phyloP scores from a whole-genome alignment of 1,139 yeast genomes.

The Meyerozyma athensensis region DNA sequence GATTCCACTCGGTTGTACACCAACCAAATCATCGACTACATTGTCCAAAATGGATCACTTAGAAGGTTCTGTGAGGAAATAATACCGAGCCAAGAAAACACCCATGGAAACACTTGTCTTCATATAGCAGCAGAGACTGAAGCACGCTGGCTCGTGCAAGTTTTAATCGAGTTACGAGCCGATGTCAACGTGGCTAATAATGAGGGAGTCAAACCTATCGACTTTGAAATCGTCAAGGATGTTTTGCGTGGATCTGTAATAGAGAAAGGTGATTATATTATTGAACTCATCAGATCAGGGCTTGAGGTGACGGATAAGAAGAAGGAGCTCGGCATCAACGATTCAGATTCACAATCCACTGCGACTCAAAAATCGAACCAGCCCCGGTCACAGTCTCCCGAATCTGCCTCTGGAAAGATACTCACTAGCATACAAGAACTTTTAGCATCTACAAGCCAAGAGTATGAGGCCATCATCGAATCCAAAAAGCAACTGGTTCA shows the following conservation, averaged over 20 bases:
- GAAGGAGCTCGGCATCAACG: constrained; percentile 3
- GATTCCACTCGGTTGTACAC: constrained; percentile 1
- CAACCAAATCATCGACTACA: background rate
- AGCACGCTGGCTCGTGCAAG: constrained; percentile 72
- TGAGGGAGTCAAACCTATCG: constrained; percentile 79
- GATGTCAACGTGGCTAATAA: constrained; percentile 74
- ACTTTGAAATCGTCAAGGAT: constrained; percentile 70
- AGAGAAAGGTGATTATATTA: constrained; percentile 13
- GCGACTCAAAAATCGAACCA: background rate
- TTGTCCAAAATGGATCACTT: background rate
- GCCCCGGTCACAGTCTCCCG: background rate
- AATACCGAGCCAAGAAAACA: constrained; percentile 48
- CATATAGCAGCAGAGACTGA: constrained; percentile 91
- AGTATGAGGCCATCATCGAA: constrained; percentile 36
- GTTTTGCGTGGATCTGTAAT: constrained; percentile 46
- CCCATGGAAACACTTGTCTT: constrained; percentile 80
- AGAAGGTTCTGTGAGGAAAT: constrained; percentile 1
- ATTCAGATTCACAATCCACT: background rate
- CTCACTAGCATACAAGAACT: constrained; percentile 41
- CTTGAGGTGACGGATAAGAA: constrained; percentile 5
- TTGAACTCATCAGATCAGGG: constrained; percentile 9
- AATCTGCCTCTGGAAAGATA: constrained; percentile 25
- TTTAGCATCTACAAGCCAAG: constrained; percentile 33
- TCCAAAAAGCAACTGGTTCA: constrained; percentile 35
- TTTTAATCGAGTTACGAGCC: constrained; percentile 81